Evolutionary conservation across 345 rosid genomes (phyloP).

Genomic region (Melaleuca quinquenervia): DNA sequence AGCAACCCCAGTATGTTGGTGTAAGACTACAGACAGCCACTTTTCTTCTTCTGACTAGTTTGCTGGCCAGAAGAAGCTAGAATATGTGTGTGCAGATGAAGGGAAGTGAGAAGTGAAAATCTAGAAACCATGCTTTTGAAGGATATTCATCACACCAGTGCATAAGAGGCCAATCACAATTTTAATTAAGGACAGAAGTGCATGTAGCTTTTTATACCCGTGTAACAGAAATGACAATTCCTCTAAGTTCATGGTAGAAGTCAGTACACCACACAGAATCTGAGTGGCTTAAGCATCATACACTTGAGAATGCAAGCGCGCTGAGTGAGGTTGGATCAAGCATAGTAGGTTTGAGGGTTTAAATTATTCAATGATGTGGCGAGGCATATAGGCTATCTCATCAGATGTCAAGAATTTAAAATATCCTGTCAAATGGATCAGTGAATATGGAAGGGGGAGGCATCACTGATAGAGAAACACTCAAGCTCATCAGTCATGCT

Average conservation of each 20-base stretch:
- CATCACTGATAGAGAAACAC: neutral
- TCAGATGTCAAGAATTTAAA: neutral
- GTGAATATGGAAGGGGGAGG: neutral
- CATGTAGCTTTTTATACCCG: neutral
- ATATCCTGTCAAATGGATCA: neutral
- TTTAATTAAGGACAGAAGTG: neutral
- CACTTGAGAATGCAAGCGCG: neutral
- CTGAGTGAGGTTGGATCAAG: neutral
- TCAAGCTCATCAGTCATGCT: neutral
- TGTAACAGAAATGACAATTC: neutral
- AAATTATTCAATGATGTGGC: constrained; percentile 4
- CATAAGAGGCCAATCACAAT: neutral
- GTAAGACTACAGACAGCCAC: neutral
- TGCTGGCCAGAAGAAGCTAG: neutral
- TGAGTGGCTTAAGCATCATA: neutral
- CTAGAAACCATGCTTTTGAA: neutral
- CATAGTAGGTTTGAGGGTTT: neutral
- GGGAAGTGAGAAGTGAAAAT: neutral
- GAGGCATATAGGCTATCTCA: neutral
- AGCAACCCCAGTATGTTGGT: neutral
- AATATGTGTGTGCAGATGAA: neutral
- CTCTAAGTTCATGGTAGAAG: neutral
- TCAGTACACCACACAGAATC: neutral
- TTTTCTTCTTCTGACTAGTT: neutral
- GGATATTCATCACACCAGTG: neutral